Conservation (phyloP, 1,139 yeast genomes). For the Taphrina pruni region DNA sequence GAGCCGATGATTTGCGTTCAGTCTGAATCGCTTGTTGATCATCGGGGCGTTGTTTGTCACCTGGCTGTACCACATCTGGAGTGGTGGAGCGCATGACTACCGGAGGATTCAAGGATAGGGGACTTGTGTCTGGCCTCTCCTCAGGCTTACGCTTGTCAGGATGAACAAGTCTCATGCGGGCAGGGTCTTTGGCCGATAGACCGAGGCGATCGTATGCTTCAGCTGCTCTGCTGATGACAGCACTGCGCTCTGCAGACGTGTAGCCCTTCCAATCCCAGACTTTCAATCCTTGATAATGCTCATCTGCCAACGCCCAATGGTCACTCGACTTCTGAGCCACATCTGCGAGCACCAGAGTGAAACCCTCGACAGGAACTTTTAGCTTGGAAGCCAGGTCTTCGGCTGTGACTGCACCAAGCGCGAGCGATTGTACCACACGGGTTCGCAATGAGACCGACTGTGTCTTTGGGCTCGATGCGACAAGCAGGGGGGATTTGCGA, state of each 20-base stretch:
- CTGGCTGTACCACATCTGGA: too few species aligned
- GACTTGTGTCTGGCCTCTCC: constrained; percentile 31
- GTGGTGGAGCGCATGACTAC: constrained; percentile 7
- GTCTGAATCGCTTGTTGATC: not conserved
- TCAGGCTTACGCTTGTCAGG: constrained; percentile 33
- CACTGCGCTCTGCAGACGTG: constrained; percentile 49
- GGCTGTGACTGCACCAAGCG: constrained; percentile 23
- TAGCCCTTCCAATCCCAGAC: constrained; percentile 53
- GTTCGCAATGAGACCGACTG: constrained; percentile 15
- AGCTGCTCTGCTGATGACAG: constrained; percentile 49
- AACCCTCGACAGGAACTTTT: constrained; percentile 15
- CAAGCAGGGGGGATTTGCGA: constrained; percentile 36
- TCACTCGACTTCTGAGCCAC: constrained; percentile 9
- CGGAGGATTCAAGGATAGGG: constrained; percentile 27
- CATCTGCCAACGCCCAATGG: constrained; percentile 48
- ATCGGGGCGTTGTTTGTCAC: not conserved
- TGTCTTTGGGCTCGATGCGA: constrained; percentile 26
- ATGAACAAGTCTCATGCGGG: constrained; percentile 26
- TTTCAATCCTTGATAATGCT: constrained; percentile 50
- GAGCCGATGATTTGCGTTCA: constrained; percentile 13
- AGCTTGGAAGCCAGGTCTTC: constrained; percentile 22
- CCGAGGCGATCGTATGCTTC: constrained; percentile 50
- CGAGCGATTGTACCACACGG: constrained; percentile 33
- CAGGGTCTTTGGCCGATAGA: constrained; percentile 43
- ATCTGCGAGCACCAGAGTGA: constrained; percentile 25